These are phyloP conservation scores for Trichoderma koningii DNA, from an alignment of 2,329 filamentous ascomycete genomes.

Conservation along the genomic window DNA sequence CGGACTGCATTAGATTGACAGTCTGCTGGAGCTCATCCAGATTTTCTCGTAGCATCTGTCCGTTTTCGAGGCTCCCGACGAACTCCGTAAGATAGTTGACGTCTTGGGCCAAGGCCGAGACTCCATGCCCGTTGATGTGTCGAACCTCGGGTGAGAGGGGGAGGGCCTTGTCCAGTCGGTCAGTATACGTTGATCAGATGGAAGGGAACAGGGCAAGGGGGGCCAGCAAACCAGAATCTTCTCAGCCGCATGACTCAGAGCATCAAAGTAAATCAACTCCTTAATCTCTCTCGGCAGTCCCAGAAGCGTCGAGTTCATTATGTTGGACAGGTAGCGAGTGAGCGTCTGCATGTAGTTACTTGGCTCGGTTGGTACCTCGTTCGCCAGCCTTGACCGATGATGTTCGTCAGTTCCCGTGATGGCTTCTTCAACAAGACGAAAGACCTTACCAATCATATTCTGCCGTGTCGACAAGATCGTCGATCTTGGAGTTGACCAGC, in stretches of 20 bases:
- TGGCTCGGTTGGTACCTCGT: conserved; percentile 67
- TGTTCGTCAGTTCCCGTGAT: conserved; percentile 29
- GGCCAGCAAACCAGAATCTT: conserved; percentile 69
- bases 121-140: conserved; percentile 84
- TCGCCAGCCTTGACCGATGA: conserved; percentile 47
- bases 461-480: conserved; percentile 93
- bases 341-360: conserved; percentile 95
- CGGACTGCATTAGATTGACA: conserved; percentile 79
- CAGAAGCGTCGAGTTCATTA: conserved; percentile 92
- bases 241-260: conserved; percentile 83
- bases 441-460: conserved; percentile 83
- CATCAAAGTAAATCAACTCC: conserved; percentile 96
- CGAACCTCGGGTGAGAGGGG: conserved; percentile 78
- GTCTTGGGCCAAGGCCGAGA: conserved; percentile 78
- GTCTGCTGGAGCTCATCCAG: conserved; percentile 94
- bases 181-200: neutral
- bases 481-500: conserved; percentile 97
- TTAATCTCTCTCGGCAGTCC: conserved; percentile 96
- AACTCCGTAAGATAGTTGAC: conserved; percentile 83
- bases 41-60: conserved; percentile 82
- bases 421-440: neutral
- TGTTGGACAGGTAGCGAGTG: conserved; percentile 89
- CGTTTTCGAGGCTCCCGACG: conserved; percentile 81
- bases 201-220: neutral
- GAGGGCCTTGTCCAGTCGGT: conserved; percentile 56